Evolutionary conservation across 2,329 filamentous ascomycete species (phyloP).

Genomic region (Monosporascus ibericus): DNA sequence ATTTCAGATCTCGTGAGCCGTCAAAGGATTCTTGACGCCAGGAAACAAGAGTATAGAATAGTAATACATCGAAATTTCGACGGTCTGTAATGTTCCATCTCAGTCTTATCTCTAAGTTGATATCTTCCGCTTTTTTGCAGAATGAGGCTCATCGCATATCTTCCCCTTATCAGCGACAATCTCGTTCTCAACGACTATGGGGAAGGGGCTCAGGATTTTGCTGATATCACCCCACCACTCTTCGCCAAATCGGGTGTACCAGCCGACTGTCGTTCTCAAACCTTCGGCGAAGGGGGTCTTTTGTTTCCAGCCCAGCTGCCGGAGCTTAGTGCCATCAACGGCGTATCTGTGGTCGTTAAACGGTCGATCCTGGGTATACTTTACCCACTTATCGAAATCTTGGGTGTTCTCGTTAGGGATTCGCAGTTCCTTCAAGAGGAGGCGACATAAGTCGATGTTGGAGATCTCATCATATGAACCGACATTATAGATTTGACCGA

Average conservation of each 20-base stretch:
- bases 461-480: slow-evolving; percentile 73
- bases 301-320: slow-evolving; percentile 63
- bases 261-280: slow-evolving; percentile 58
- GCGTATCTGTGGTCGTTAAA: slow-evolving; percentile 73
- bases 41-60: too few relatives aligned
- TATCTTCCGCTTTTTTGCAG: slow-evolving; percentile 23
- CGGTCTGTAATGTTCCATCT: too few relatives aligned
- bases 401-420: slow-evolving; percentile 44
- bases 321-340: slow-evolving; percentile 63
- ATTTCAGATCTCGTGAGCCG: too few relatives aligned
- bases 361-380: slow-evolving; percentile 70
- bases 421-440: slow-evolving; percentile 57
- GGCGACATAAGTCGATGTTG: slow-evolving; percentile 62
- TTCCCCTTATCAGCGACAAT: slow-evolving; percentile 47
- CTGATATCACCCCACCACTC: slow-evolving; percentile 68
- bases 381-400: slow-evolving; percentile 58
- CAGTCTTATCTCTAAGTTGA: not conserved
- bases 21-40: too few relatives aligned
- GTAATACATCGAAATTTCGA: too few relatives aligned
- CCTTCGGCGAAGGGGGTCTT: slow-evolving; percentile 60
- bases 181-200: slow-evolving; percentile 50
- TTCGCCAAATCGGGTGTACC: slow-evolving; percentile 63
- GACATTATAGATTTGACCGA: slow-evolving; percentile 78
- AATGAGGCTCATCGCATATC: slow-evolving; percentile 24
- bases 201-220: slow-evolving; percentile 63